These are phyloP conservation scores for Nothomitra cinnamomea DNA, from an alignment of 2,329 filamentous ascomycete genomes.

Conservation along the genomic window DNA sequence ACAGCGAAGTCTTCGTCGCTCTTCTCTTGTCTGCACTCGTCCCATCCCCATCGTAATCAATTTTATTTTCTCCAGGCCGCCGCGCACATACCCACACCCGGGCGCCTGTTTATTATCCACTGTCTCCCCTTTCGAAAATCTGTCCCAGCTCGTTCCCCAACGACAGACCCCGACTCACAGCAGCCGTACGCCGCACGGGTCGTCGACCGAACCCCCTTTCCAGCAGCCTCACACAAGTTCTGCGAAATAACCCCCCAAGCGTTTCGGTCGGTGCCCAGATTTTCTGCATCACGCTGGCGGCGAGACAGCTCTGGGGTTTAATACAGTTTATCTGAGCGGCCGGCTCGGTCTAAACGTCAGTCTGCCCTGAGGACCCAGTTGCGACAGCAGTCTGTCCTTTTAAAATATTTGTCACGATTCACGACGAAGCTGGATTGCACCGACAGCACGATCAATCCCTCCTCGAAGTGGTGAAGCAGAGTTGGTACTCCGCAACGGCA, in stretches of 20 bases:
- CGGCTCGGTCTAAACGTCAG: neutral
- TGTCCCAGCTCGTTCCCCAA: neutral
- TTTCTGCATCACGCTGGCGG: neutral
- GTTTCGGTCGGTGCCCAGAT: neutral
- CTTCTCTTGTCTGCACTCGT: neutral
- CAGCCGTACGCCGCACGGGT: neutral
- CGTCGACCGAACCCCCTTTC: neutral
- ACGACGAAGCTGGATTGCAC: neutral
- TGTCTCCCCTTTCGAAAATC: conserved; percentile 2
- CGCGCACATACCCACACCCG: neutral
- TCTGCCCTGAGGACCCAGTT: neutral
- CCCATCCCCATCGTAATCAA: neutral
- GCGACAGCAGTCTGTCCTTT: neutral
- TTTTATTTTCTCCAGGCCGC: neutral
- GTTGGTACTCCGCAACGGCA: too few species aligned
- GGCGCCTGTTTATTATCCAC: conserved; percentile 1
- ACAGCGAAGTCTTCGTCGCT: neutral
- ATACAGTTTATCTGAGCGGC: neutral
- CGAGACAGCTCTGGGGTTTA: neutral
- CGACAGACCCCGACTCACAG: too few species aligned
- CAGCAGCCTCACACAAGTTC: neutral
- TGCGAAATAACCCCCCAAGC: neutral
- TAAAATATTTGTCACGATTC: neutral
- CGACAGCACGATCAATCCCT: neutral
- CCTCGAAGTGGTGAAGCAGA: neutral